Base-by-base conservation (phyloP, 805 yeast species). In the Pichia cephalocereana region DNA sequence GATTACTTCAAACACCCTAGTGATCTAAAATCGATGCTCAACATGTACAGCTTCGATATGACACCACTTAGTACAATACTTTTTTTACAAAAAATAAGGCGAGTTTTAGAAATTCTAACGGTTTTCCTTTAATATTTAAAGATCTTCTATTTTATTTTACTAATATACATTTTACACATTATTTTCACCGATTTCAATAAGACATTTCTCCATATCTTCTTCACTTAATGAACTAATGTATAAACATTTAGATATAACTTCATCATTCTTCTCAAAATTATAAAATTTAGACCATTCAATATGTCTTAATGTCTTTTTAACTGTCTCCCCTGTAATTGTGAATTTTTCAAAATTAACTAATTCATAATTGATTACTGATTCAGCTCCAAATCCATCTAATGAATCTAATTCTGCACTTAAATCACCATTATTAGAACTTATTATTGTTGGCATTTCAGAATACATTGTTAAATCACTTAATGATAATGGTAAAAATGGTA, bases 401-500 rank as follows among this genome's bases (percentile, higher is more conserved):
- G 52, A 47, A 11, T 38, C 45, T 8, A 36, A 15, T 4, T 44
- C 52, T 30, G 50, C 51, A 26, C 43, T 45, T 30, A 40, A 49
- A 32, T 48, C 50, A 32, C 47, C 50, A 26, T 44, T 40, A 31
- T 45, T 43, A 2, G 54, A 46, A 48, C 64, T 65, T 39, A 77
- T 63, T 47, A 69, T 68, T 11, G 77, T 72, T 0, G 83, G 79
- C 50, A 82, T 65, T 54, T 81, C 84, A 3, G 82, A 76, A 62
- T 87, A 88, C 58, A 83, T 78, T 0, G 86, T 79, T 57, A 91
- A 70, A 62, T 91, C 98, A 4, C 90, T 82, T 42, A 91, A 64
- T 57, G 87, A 89, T 31, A 91, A 70, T 1, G 95, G 96, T 46
- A 90, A 77, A 62, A 90, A 91, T 23, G 99, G 98, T 45, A 91